These are phyloP conservation scores for Botrytis byssoidea DNA, from an alignment of 2,329 filamentous ascomycete genomes.

Conservation along the genomic window DNA sequence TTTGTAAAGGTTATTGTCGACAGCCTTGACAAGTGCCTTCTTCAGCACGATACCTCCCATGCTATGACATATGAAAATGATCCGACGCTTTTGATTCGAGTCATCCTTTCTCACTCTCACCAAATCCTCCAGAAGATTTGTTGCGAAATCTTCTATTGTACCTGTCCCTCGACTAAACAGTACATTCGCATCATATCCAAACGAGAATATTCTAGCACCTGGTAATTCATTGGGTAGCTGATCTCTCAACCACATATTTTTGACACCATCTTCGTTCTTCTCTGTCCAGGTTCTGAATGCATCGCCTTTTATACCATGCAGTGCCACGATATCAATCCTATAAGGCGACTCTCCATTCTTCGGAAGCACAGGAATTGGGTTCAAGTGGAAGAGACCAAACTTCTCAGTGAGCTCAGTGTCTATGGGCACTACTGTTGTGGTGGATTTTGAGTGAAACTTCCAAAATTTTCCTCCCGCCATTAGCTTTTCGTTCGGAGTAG, in stretches of 20 bases:
- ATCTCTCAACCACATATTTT: constrained; percentile 31
- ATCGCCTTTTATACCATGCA: constrained; percentile 29
- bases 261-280: constrained; percentile 15
- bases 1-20: constrained; percentile 25
- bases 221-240: constrained; percentile 27
- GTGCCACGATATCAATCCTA: constrained; percentile 26
- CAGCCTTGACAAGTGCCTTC: constrained; percentile 24
- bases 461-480: background rate
- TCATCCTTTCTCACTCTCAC: background rate
- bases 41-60: constrained; percentile 32
- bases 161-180: constrained; percentile 21
- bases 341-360: background rate
- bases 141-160: constrained; percentile 25
- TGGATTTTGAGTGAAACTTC: background rate
- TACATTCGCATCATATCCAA: constrained; percentile 30
- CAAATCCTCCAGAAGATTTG: constrained; percentile 24
- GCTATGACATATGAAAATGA: constrained; percentile 32
- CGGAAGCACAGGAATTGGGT: background rate
- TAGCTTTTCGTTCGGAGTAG: background rate
- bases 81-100: constrained; percentile 17
- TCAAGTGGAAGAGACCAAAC: constrained; percentile 14
- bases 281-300: constrained; percentile 32
- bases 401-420: background rate
- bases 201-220: constrained; percentile 30
- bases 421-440: background rate